A percentile compares a stretch with the other conserved stretches of the same genome.
Evolutionary conservation across 2,329 filamentous ascomycete genomes (phyloP).

Genomic region (Hymenoscyphus fraxineus): DNA sequence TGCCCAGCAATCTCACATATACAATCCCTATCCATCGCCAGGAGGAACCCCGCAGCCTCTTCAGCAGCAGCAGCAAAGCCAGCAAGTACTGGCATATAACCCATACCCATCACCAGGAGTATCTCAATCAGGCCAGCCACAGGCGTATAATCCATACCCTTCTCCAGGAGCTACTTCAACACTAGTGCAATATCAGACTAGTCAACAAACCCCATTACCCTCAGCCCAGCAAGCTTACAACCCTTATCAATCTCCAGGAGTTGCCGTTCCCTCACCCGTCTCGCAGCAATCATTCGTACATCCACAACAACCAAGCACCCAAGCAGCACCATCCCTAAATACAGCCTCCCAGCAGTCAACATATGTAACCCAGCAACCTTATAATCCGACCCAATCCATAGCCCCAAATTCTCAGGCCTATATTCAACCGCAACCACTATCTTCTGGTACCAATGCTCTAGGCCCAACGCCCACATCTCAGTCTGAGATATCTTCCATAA

Average conservation of each 20-base stretch:
- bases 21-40: slow-evolving; percentile 2
- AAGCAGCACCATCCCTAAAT: slow-evolving; percentile 5
- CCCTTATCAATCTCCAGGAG: background rate
- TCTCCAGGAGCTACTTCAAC: background rate
- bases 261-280: background rate
- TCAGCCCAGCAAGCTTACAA: background rate
- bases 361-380: slow-evolving; percentile 2
- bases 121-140: background rate
- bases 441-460: background rate
- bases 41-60: background rate
- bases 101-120: background rate
- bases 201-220: background rate
- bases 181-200: background rate
- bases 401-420: background rate
- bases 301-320: background rate
- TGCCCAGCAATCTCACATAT: background rate
- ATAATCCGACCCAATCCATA: slow-evolving; percentile 7
- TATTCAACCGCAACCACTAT: background rate
- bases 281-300: background rate
- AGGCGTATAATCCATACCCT: slow-evolving; percentile 1
- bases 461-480: background rate
- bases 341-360: background rate
- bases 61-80: slow-evolving; percentile 6
- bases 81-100: background rate
- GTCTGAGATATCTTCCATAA: background rate